Percentiles rank a stretch among this genome's conserved stretches.
phyloP scores from a whole-genome alignment of 192 early-diverging fungal genomes.

The Entomortierella beljakovae region DNA sequence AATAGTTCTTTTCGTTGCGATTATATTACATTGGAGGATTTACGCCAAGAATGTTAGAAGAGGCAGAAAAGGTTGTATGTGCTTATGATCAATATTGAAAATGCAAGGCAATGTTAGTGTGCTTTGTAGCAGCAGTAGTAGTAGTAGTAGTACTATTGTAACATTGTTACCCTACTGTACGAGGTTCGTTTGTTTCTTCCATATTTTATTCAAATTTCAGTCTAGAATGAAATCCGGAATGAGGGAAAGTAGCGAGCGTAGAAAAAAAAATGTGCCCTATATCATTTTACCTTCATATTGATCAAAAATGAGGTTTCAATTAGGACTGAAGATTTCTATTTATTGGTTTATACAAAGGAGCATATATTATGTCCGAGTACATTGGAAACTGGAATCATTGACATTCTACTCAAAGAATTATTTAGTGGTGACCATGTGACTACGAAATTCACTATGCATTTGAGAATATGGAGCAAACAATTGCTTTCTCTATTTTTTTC shows the following conservation, averaged over 20 bases:
- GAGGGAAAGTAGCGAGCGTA: background rate
- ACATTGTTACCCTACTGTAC: background rate
- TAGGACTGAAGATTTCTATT: background rate
- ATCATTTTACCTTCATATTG: background rate
- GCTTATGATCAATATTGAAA: too few species aligned
- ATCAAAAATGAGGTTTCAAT: background rate
- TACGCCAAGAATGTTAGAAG: too few species aligned
- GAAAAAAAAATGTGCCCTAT: background rate
- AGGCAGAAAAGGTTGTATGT: too few species aligned
- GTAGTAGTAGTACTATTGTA: too few species aligned
- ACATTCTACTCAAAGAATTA: background rate
- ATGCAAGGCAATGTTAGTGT: too few species aligned
- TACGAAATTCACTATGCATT: background rate
- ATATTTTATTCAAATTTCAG: background rate
- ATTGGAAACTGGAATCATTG: constrained; percentile 28
- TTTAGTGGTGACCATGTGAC: background rate
- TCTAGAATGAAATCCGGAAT: constrained; percentile 21
- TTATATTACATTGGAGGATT: too few species aligned
- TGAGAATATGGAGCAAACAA: too few species aligned
- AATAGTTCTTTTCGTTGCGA: too few species aligned
- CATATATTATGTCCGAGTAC: background rate
- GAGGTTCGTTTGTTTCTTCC: background rate
- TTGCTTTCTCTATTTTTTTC: too few species aligned
- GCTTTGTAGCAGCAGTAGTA: too few species aligned
- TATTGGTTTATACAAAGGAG: background rate